A percentile compares a stretch with the other conserved stretches of the same genome.
Evolutionary conservation across 139 green algal genomes (phyloP).

Genomic region (Eudorina sp.): DNA sequence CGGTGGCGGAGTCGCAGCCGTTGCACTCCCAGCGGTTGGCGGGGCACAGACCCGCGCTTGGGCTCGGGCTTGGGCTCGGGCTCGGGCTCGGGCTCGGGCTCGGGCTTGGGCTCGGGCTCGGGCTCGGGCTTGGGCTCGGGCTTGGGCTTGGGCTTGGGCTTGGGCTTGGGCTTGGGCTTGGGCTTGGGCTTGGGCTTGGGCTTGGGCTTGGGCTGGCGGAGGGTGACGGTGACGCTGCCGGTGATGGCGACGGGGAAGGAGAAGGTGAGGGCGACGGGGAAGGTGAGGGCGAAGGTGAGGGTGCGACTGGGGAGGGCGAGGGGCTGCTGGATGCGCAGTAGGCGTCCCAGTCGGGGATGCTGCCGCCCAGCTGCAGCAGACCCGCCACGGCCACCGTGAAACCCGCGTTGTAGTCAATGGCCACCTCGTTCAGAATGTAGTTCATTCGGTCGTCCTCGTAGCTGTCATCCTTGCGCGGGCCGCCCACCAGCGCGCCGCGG

Average conservation of each 20-base stretch:
- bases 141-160: not conserved
- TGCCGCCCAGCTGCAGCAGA: not conserved
- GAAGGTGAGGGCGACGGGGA: not conserved
- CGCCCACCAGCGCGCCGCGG: conserved; percentile 66
- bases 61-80: not conserved
- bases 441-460: conserved; percentile 40
- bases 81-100: not conserved
- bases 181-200: not conserved
- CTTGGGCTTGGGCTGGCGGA: not conserved
- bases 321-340: conserved; percentile 8
- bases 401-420: conserved; percentile 61
- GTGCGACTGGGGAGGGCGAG: not conserved
- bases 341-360: not conserved
- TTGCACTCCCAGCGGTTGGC: not conserved
- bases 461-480: conserved; percentile 56
- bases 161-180: too few relatives aligned
- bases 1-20: not conserved
- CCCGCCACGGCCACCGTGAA: conserved; percentile 53
- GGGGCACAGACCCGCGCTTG: not conserved
- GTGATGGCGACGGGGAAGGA: not conserved
- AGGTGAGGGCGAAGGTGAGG: not conserved
- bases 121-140: not conserved
- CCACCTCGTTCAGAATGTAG: conserved; percentile 52
- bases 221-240: not conserved
- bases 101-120: not conserved